Base-by-base conservation (phyloP, 108 stramenopile genomes). In the Epipyxis sp. region DNA sequence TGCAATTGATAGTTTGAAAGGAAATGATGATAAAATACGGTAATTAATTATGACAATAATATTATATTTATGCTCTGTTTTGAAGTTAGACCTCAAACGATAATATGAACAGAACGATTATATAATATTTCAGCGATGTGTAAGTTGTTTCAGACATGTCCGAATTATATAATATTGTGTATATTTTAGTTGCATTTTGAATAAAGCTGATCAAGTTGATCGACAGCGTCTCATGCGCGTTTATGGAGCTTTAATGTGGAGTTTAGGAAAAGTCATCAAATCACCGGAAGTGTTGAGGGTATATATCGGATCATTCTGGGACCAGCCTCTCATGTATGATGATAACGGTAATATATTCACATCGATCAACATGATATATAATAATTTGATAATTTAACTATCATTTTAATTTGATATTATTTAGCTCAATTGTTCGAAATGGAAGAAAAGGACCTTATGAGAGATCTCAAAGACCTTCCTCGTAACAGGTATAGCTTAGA, bases 141-240 rank as follows among this genome's bases (percentile, higher is more conserved):
- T n/a, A n/a, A n/a, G n/a, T n/a, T n/a, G n/a, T n/a, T n/a, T n/a
- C n/a, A n/a, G n/a, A n/a, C n/a, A n/a, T n/a, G n/a, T n/a, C n/a
- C n/a, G n/a, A n/a, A n/a, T n/a, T n/a, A n/a, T n/a, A n/a, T n/a
- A n/a, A n/a, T n/a, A n/a, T n/a, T n/a, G n/a, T n/a, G 84, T n/a
- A n/a, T n/a, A n/a, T n/a, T n/a, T n/a, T n/a, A n/a, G 92, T 46
- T 88, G 90, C 45, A 59, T 93, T 29, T 85, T 93, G 37, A 93
- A 93, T 83, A 93, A 93, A 69, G 92, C 92, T 40, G 92, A 93
- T 69, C 79, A 89, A 59, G 88, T 93, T 41, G 90, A 90, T 65
- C 86, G 89, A 34, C 91, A 92, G 83, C 89, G 91, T 78, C 84
- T 93, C 35, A 90, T 93, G 92, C 88, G 92, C 16, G 88, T 89